These are phyloP conservation scores for Penicillium diatomitis DNA, from an alignment of 495 filamentous ascomycete species.

Conservation along the genomic window DNA sequence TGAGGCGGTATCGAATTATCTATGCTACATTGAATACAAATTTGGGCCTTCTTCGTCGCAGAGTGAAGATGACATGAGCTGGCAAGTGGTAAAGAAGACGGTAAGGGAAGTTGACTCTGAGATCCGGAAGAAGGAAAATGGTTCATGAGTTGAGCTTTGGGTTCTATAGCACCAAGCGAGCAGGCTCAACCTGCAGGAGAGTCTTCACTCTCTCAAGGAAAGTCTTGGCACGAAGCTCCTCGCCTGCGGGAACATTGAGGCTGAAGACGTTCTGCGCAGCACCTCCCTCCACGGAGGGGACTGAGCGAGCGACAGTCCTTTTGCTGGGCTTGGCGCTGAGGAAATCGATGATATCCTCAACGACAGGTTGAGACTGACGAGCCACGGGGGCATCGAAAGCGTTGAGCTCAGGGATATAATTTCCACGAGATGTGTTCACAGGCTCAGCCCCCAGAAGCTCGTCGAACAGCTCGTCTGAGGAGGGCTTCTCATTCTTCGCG, in stretches of 20 bases:
- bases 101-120: conserved; percentile 7
- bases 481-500: conserved; percentile 47
- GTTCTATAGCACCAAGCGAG: conserved; percentile 54
- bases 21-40: conserved; percentile 27
- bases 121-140: conserved; percentile 1
- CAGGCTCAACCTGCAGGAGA: conserved; percentile 75
- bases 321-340: conserved; percentile 45
- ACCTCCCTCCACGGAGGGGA: conserved; percentile 17
- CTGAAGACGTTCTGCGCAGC: conserved; percentile 69
- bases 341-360: conserved; percentile 67
- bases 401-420: conserved; percentile 67
- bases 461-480: conserved; percentile 78
- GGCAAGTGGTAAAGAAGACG: background rate
- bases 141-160: conserved; percentile 8
- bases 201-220: conserved; percentile 80
- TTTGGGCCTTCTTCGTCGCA: conserved; percentile 4
- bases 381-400: conserved; percentile 36
- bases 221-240: conserved; percentile 67
- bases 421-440: conserved; percentile 42
- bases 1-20: conserved; percentile 20
- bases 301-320: conserved; percentile 10
- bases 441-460: conserved; percentile 70
- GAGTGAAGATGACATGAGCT: conserved; percentile 8
- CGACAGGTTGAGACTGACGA: conserved; percentile 19
- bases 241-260: conserved; percentile 61